Base-by-base conservation (phyloP, 2,329 filamentous ascomycete species). In the Microcyclospora pomicola region DNA sequence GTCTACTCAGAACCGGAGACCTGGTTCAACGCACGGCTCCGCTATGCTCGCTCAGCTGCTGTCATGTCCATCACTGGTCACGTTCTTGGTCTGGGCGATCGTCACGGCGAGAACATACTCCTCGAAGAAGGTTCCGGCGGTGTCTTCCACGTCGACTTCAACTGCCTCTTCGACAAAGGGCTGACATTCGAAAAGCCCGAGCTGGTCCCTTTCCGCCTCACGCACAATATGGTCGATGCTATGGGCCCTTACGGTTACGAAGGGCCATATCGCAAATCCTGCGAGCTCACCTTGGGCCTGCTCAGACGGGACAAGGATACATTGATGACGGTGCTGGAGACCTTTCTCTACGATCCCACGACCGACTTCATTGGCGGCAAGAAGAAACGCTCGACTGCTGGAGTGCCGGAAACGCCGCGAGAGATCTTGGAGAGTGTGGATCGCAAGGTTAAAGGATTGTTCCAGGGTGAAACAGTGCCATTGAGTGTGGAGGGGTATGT, bases 41-140 rank as follows among this genome's bases (percentile, higher is more conserved):
- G 79, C 34, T 99, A 96, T 62, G 92, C 91, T 2, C 77, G 91
- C 3, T 93, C 91, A 1, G 88, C 83, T 52, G 91, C 92, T 9
- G 91, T 98, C 48, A 98, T 98, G 87, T 94, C 86, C n/a, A 98
- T 99, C 75, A 85, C 94, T 4, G 91, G 91, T 35, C 92, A 93
- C 40, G 87, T 96, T 35, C 72, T 99, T 4, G 91, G 76, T 42
- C 69, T 99, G 0, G 91, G 91, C 30, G 91, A 99, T 61, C 79
- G 91, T 3, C 91, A 99, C 62, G 88, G 88, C 41, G 91, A 98
- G 60, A 99, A 99, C 60, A 84, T 99, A 39, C 74, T 95, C 24
- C 77, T 98, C 27, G 86, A 96, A 59, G 85, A 96, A 64, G 81
- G 82, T 40, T 92, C 86, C 47, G 91, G 92, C 33, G 88, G 88